A percentile compares a stretch with the other conserved stretches of the same genome.
phyloP scores from a whole-genome alignment of 73 alveolate genomes.

The Paramecium pentaurelia region DNA sequence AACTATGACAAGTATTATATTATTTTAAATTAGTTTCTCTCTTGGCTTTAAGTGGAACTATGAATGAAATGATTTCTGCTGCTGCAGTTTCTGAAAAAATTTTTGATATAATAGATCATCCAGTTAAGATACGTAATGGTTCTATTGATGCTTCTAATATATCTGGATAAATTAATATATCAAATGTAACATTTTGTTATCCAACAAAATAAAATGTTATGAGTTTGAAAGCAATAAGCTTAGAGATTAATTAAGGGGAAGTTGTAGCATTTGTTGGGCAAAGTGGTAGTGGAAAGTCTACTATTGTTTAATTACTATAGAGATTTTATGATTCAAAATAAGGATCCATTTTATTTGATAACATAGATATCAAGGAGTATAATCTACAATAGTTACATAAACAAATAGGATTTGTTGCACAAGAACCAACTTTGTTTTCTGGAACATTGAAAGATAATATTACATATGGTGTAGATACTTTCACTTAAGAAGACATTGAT shows the following conservation, averaged over 20 bases:
- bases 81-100: conserved; percentile 41
- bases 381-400: conserved; percentile 67
- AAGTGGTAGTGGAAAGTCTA: conserved; percentile 94
- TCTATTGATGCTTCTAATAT: neutral
- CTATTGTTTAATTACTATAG: conserved; percentile 77
- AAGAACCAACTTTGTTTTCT: conserved; percentile 88
- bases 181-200: neutral
- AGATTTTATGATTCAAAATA: conserved; percentile 90
- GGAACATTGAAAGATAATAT: conserved; percentile 84
- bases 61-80: conserved; percentile 5
- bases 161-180: neutral
- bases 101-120: neutral
- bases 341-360: conserved; percentile 86
- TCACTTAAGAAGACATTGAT: conserved; percentile 58
- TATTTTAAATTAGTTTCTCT: neutral
- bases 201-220: neutral
- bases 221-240: neutral
- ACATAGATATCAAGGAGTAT: conserved; percentile 75
- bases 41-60: neutral
- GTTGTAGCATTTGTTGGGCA: conserved; percentile 73
- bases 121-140: neutral
- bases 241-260: conserved; percentile 37
- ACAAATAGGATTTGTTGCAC: conserved; percentile 80
- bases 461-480: conserved; percentile 74
- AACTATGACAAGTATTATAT: neutral